Conservation (phyloP, 805 yeast species). For the Alloascoidea hylecoeti region DNA sequence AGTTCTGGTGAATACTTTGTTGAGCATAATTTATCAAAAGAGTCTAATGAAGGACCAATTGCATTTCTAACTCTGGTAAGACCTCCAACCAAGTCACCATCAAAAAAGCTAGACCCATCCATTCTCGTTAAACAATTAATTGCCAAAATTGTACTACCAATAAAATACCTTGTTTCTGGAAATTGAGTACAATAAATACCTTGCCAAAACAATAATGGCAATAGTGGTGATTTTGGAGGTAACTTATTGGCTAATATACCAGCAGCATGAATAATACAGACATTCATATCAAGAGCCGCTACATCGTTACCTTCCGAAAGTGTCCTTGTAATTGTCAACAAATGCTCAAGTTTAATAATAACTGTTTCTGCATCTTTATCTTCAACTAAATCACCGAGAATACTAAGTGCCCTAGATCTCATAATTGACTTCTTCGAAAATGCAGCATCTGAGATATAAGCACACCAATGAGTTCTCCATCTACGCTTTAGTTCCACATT, state of each 20-base stretch:
- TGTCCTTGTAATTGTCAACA: slow-evolving; percentile 7
- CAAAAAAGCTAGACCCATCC: neutral
- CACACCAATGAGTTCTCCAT: neutral
- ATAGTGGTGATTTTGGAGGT: slow-evolving; percentile 26
- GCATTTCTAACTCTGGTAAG: neutral
- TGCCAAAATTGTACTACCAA: neutral
- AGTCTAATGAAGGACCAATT: neutral
- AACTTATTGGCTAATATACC: slow-evolving; percentile 35
- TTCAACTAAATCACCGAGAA: neutral
- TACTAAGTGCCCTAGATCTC: neutral
- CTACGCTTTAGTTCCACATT: neutral
- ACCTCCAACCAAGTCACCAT: neutral
- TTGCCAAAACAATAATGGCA: slow-evolving; percentile 36
- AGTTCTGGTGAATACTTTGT: slow-evolving; percentile 8
- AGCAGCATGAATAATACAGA: slow-evolving; percentile 28
- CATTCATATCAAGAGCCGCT: slow-evolving; percentile 21
- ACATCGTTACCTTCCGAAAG: slow-evolving; percentile 20
- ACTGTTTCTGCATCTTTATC: slow-evolving; percentile 44
- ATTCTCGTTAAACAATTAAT: neutral
- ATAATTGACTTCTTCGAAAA: neutral
- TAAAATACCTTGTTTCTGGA: neutral
- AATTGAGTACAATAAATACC: slow-evolving; percentile 4
- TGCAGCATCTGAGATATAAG: neutral
- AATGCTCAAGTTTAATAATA: slow-evolving; percentile 21
- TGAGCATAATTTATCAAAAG: slow-evolving; percentile 5